Percentiles rank a stretch among this genome's conserved stretches.
phyloP scores from a whole-genome alignment of 306 rosid species.

The Medicago ruthenica region DNA sequence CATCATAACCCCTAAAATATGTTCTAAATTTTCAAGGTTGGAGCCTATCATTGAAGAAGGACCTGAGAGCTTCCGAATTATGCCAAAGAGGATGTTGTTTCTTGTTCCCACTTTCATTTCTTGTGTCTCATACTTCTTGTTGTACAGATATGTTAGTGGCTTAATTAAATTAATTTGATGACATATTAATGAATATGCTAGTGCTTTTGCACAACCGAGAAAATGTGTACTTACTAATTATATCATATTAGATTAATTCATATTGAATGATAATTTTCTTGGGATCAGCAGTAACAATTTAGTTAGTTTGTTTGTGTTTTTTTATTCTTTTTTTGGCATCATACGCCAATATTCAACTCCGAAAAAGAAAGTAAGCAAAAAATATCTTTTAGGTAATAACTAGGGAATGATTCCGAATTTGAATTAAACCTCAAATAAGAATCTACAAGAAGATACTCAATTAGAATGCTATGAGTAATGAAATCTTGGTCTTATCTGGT shows the following conservation, averaged over 20 bases:
- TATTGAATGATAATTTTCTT: not conserved
- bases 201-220: slow-evolving; percentile 23
- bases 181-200: not conserved
- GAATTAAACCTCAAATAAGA: too few species aligned
- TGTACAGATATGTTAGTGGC: slow-evolving; percentile 44
- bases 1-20: slow-evolving; percentile 43
- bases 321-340: too few species aligned
- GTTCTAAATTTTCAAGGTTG: slow-evolving; percentile 49
- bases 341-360: too few species aligned
- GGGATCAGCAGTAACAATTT: not conserved
- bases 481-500: too few species aligned
- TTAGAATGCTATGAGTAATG: too few species aligned
- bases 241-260: not conserved
- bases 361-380: too few species aligned
- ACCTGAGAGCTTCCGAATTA: not conserved
- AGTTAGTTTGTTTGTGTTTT: too few species aligned
- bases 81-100: slow-evolving; percentile 56
- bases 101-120: slow-evolving; percentile 58
- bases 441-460: too few species aligned
- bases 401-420: too few species aligned
- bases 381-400: too few species aligned
- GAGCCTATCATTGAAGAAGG: slow-evolving; percentile 77
- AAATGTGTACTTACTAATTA: slow-evolving; percentile 9
- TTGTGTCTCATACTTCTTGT: slow-evolving; percentile 56
- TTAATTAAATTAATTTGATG: not conserved